phyloP scores from a whole-genome alignment of 495 filamentous ascomycete species.

The Wilcoxina mikolae region DNA sequence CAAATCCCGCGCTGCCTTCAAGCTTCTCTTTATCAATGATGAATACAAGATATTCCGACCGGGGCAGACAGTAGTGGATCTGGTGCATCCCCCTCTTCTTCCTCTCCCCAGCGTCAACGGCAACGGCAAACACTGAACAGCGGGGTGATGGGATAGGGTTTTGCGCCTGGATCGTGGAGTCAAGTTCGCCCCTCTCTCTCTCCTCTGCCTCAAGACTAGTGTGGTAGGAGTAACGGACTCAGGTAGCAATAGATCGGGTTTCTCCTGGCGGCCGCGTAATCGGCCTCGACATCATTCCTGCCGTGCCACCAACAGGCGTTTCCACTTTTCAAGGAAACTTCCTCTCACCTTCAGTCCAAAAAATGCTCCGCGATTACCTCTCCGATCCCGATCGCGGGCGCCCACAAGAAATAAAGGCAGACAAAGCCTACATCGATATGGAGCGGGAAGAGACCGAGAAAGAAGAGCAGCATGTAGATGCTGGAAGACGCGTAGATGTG shows the following conservation, averaged over 20 bases:
- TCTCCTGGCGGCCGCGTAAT: slow-evolving; percentile 62
- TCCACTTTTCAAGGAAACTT: slow-evolving; percentile 93
- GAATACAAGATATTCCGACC: slow-evolving; percentile 61
- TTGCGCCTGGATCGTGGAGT: slow-evolving; percentile 87
- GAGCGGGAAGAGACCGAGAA: slow-evolving; percentile 23
- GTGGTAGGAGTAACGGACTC: not conserved
- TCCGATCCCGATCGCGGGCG: slow-evolving; percentile 48
- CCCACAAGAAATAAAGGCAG: slow-evolving; percentile 24
- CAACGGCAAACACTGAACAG: slow-evolving; percentile 10
- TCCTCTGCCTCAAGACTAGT: not conserved
- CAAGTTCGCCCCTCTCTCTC: slow-evolving; percentile 41
- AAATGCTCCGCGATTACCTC: slow-evolving; percentile 59
- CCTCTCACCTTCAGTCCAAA: slow-evolving; percentile 51
- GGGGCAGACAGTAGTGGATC: slow-evolving; percentile 76
- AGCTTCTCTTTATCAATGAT: slow-evolving; percentile 75
- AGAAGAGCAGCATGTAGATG: slow-evolving; percentile 24
- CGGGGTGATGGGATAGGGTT: slow-evolving; percentile 44
- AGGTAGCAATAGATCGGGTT: slow-evolving; percentile 73
- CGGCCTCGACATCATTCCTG: slow-evolving; percentile 86
- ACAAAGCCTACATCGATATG: not conserved
- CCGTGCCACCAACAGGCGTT: slow-evolving; percentile 73
- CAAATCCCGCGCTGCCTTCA: slow-evolving; percentile 84
- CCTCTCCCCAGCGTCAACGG: not conserved
- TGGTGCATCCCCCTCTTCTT: slow-evolving; percentile 39
- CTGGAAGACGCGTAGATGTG: slow-evolving; percentile 61